Evolutionary conservation across 163 green algal species (phyloP).

Genomic region (Prototheca wickerhamii): DNA sequence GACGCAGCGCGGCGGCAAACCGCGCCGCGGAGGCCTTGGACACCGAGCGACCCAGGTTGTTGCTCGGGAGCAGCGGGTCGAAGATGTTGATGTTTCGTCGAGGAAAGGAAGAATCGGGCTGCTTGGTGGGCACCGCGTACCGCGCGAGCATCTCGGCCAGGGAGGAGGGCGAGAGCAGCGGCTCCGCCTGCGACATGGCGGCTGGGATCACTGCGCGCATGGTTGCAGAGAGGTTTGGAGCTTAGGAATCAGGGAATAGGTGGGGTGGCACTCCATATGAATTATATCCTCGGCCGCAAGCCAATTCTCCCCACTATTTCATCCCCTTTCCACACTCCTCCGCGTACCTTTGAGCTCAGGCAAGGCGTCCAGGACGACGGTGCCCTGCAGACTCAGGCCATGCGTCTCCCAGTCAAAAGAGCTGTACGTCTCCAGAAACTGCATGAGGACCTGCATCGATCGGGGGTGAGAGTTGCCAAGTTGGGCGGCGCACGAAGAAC

Average conservation of each 20-base stretch:
- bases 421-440: slow-evolving; percentile 80
- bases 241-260: neutral
- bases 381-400: slow-evolving; percentile 71
- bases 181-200: neutral
- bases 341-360: neutral
- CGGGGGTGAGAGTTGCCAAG: neutral
- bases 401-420: slow-evolving; percentile 85
- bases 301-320: neutral
- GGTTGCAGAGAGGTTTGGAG: neutral
- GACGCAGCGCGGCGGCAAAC: slow-evolving; percentile 59
- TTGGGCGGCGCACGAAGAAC: neutral
- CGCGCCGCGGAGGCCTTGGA: slow-evolving; percentile 57
- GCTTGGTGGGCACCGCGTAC: neutral
- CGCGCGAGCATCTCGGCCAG: neutral
- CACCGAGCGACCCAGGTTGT: slow-evolving; percentile 93
- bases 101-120: slow-evolving; percentile 30
- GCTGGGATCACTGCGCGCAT: slow-evolving; percentile 15
- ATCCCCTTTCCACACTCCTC: neutral
- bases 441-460: slow-evolving; percentile 66
- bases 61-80: slow-evolving; percentile 87
- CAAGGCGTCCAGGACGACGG: slow-evolving; percentile 49
- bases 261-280: too few relatives aligned
- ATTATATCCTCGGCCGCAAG: neutral
- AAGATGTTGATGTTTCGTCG: slow-evolving; percentile 84
- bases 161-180: neutral